Percentiles rank a stretch among this genome's conserved stretches.
phyloP scores from a whole-genome alignment of 306 rosid species.

The Prunus fruticosa region DNA sequence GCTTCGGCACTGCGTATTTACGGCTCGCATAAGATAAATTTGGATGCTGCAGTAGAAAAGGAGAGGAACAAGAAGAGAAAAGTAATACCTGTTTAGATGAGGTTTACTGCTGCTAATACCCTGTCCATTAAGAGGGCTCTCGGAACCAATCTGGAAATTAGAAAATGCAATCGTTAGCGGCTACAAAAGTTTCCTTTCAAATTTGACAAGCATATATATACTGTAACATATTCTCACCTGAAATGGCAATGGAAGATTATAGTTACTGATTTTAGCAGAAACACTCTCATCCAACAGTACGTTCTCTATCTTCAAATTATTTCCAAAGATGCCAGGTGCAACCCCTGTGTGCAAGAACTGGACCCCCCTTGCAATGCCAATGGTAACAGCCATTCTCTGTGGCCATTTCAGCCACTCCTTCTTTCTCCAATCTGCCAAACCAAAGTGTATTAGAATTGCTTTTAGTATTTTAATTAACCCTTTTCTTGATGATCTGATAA shows the following conservation, averaged over 20 bases:
- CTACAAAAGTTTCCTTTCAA: neutral
- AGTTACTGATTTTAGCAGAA: conserved; percentile 67
- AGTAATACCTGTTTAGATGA: conserved; percentile 32
- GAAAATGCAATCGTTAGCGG: conserved; percentile 4
- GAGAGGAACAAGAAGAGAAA: conserved; percentile 4
- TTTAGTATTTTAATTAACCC: neutral
- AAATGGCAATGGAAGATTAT: conserved; percentile 57
- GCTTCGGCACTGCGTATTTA: conserved; percentile 34
- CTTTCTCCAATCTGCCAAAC: conserved; percentile 59
- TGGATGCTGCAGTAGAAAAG: neutral
- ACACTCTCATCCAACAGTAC: conserved; percentile 67
- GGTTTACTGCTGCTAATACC: neutral
- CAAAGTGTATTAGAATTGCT: neutral
- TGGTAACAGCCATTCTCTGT: conserved; percentile 75
- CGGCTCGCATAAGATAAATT: neutral
- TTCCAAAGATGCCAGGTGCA: conserved; percentile 65
- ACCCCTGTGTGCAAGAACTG: conserved; percentile 72
- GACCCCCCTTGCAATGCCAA: conserved; percentile 68
- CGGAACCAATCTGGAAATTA: conserved; percentile 31
- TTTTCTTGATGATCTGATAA: neutral
- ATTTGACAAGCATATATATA: neutral
- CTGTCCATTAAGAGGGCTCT: conserved; percentile 25
- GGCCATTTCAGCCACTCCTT: conserved; percentile 84
- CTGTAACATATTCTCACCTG: conserved; percentile 40
- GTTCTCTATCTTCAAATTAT: conserved; percentile 58